Evolutionary conservation across 495 filamentous ascomycete species (phyloP).

Genomic region (Aspergillus bertholletiae): DNA sequence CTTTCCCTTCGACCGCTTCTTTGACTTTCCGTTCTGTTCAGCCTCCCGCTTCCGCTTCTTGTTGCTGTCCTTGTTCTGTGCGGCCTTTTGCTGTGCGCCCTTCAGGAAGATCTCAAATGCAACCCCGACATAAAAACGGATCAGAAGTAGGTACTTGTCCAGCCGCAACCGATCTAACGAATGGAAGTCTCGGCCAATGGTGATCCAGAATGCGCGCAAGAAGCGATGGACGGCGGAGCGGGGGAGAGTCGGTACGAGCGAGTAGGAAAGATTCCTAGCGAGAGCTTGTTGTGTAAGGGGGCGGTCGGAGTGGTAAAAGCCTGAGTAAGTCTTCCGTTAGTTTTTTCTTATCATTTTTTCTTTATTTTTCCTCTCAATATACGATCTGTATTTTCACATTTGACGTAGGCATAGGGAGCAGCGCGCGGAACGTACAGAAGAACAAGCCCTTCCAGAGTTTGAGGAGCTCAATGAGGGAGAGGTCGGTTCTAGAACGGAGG

Average conservation of each 20-base stretch:
- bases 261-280: constrained; percentile 72
- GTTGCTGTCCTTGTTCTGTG: constrained; percentile 8
- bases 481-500: constrained; percentile 61
- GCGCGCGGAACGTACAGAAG: constrained; percentile 58
- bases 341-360: too few species aligned
- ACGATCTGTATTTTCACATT: too few species aligned
- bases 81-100: constrained; percentile 14
- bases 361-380: too few species aligned
- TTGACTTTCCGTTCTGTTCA: constrained; percentile 17
- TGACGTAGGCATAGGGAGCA: too few species aligned
- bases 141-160: constrained; percentile 88
- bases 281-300: constrained; percentile 84
- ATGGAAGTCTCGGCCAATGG: constrained; percentile 77
- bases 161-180: constrained; percentile 81
- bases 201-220: constrained; percentile 83
- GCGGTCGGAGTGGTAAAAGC: constrained; percentile 91
- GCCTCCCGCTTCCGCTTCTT: constrained; percentile 43
- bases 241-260: constrained; percentile 63
- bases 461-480: constrained; percentile 72
- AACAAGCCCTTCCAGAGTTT: constrained; percentile 98
- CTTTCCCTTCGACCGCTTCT: constrained; percentile 24
- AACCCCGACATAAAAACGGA: constrained; percentile 70
- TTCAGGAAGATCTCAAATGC: constrained; percentile 52
- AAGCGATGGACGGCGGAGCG: constrained; percentile 49
- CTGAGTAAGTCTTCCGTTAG: constrained; percentile 27